Evolutionary conservation across 73 alveolate species (phyloP).

Genomic region (Blepharisma japonicum): DNA sequence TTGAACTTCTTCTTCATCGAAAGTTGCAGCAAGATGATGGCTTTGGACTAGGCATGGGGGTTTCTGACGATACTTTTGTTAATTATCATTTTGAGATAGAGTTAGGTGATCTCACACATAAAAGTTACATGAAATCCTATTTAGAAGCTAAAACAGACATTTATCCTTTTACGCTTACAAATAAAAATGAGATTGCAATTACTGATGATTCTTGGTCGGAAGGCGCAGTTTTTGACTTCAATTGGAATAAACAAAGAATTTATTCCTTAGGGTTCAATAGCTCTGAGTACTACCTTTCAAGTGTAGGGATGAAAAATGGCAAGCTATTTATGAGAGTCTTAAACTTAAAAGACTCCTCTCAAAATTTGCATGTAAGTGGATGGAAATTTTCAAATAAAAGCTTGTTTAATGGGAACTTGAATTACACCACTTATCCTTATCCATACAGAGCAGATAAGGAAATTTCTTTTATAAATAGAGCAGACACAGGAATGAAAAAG

Average conservation of each 20-base stretch:
- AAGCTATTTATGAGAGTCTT: not conserved
- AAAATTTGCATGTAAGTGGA: too few species aligned
- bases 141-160: not conserved
- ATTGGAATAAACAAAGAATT: not conserved
- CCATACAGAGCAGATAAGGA: too few species aligned
- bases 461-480: too few species aligned
- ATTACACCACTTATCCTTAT: too few species aligned
- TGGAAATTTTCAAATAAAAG: too few species aligned
- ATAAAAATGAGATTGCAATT: not conserved
- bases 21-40: not conserved
- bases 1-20: slow-evolving; percentile 8
- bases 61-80: not conserved
- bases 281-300: not conserved
- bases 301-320: not conserved
- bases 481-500: too few species aligned
- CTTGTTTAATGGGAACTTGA: too few species aligned
- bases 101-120: not conserved
- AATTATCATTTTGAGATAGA: not conserved
- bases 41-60: not conserved
- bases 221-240: not conserved
- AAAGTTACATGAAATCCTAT: not conserved
- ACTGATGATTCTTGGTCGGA: not conserved
- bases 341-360: not conserved
- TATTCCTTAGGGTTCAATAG: not conserved
- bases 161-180: not conserved